Percentiles rank a stretch among this genome's conserved stretches.
phyloP scores from a whole-genome alignment of 169 alveolate genomes.

The Perkinsus chesapeaki region DNA sequence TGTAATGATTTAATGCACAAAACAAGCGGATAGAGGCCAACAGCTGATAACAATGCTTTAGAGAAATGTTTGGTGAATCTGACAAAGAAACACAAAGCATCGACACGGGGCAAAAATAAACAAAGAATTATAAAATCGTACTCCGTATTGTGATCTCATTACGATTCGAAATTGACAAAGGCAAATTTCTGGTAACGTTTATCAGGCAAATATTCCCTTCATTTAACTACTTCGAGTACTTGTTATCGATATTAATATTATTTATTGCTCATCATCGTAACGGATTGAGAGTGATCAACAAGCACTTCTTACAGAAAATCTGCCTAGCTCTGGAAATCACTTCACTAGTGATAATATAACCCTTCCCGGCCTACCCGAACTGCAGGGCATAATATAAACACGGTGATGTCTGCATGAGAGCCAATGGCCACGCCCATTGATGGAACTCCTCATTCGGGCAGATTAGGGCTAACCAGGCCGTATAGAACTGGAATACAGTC shows the following conservation, averaged over 20 bases:
- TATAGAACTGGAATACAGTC: not conserved
- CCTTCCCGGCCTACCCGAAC: no score
- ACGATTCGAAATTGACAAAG: no score
- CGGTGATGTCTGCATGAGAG: not conserved
- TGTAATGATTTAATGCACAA: not conserved
- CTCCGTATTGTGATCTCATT: no score
- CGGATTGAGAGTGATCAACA: no score
- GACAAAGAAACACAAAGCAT: not conserved
- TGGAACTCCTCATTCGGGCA: not conserved
- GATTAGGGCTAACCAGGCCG: not conserved
- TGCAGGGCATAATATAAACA: not conserved
- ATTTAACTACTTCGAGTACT: no score
- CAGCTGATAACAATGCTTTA: not conserved
- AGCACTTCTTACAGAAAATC: no score
- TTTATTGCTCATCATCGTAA: no score
- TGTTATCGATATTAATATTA: no score
- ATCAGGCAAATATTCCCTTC: no score
- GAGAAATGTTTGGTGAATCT: not conserved
- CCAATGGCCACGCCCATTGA: not conserved
- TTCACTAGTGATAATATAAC: no score
- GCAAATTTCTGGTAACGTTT: no score
- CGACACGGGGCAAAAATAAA: not conserved
- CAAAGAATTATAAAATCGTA: not conserved
- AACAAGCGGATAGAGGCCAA: not conserved
- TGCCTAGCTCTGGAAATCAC: no score